Evolutionary conservation across 1,284 basidiomycete genomes (phyloP).

Genomic region (Trichosporon sp.): DNA sequence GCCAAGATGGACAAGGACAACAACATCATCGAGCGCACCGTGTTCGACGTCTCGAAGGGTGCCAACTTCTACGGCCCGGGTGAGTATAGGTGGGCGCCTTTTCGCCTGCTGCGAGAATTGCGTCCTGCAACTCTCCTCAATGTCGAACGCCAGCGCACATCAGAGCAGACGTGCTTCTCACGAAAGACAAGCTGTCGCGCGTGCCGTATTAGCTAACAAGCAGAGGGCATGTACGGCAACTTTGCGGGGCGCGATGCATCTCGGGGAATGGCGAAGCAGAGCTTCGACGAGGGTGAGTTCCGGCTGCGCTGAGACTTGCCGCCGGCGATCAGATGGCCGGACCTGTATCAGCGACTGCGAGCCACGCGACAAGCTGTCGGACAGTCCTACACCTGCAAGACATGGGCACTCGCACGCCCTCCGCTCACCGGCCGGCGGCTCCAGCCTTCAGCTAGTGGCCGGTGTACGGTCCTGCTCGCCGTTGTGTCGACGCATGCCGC

Average conservation of each 20-base stretch:
- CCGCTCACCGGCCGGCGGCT: not conserved
- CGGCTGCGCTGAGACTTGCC: not conserved
- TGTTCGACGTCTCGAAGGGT: conserved; percentile 87
- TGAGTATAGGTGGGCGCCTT: conserved; percentile 48
- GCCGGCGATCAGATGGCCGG: not conserved
- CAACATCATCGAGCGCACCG: conserved; percentile 61
- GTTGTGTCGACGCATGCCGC: not conserved
- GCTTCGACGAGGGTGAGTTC: conserved; percentile 73
- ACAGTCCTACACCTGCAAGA: too few species aligned
- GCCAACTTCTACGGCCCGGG: conserved; percentile 89
- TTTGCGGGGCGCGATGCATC: conserved; percentile 93
- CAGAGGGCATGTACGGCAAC: conserved; percentile 92
- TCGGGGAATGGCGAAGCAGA: conserved; percentile 94
- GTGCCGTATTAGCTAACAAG: not conserved
- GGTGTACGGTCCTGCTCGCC: not conserved
- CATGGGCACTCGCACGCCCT: not conserved
- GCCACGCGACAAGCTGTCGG: too few species aligned
- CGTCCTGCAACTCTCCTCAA: too few species aligned
- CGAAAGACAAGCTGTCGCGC: not conserved
- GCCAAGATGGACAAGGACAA: conserved; percentile 54
- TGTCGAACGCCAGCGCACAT: too few species aligned
- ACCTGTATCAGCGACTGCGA: too few species aligned
- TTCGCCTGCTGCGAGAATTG: too few species aligned
- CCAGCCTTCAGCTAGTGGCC: too few species aligned
- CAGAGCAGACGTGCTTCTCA: too few species aligned